Evolutionary conservation across 2,329 filamentous ascomycete species (phyloP).

Genomic region (Ophiostoma ips): DNA sequence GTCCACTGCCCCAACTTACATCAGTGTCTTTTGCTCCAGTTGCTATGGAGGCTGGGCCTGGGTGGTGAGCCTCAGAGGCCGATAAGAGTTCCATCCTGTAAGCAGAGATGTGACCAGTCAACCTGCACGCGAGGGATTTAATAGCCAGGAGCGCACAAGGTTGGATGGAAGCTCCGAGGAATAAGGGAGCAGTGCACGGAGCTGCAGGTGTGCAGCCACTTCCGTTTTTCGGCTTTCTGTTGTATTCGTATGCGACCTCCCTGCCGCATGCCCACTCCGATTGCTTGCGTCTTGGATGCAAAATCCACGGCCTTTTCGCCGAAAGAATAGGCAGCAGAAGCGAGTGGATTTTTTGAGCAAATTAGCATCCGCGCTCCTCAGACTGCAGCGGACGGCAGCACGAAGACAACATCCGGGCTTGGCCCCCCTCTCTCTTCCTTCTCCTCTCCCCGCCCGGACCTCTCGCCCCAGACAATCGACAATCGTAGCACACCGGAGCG

Average conservation of each 20-base stretch:
- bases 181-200: background rate
- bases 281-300: background rate
- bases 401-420: too few species aligned
- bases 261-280: background rate
- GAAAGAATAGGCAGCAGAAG: too few species aligned
- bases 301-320: background rate
- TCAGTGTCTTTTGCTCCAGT: background rate
- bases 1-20: background rate
- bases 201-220: background rate
- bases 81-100: background rate
- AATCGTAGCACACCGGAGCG: too few species aligned
- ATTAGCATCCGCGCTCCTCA: too few species aligned
- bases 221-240: background rate
- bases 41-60: background rate
- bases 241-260: background rate
- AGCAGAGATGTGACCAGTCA: background rate
- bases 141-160: background rate
- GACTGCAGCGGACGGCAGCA: too few species aligned
- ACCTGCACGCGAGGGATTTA: constrained; percentile 2
- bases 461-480: too few species aligned
- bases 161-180: background rate
- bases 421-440: too few species aligned
- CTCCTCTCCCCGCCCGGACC: too few species aligned
- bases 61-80: background rate
- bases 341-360: too few species aligned